These are phyloP conservation scores for Fusarium sp. DNA, from an alignment of 2,329 filamentous ascomycete species.

Conservation along the genomic window DNA sequence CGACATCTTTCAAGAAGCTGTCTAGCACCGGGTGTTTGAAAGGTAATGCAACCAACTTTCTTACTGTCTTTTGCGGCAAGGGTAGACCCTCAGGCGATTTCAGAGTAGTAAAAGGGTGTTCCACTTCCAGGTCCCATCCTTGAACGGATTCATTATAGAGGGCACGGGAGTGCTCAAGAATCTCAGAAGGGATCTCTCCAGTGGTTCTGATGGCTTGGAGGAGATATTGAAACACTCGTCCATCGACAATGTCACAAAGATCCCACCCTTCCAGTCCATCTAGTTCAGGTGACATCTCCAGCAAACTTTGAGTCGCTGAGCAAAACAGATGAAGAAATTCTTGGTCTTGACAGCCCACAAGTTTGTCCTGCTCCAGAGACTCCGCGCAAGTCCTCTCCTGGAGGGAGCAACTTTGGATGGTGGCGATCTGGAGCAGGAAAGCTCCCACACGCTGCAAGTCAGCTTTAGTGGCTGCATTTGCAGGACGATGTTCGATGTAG, in stretches of 20 bases:
- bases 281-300: background rate
- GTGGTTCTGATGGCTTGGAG: conserved; percentile 23
- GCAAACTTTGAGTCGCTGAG: background rate
- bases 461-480: background rate
- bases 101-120: background rate
- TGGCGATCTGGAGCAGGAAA: conserved; percentile 23
- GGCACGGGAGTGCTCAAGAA: conserved; percentile 5
- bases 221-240: conserved; percentile 43
- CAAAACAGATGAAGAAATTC: conserved; percentile 21
- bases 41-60: conserved; percentile 51
- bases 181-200: background rate
- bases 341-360: background rate
- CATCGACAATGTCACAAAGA: conserved; percentile 3
- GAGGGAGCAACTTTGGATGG: conserved; percentile 20
- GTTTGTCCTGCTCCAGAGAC: background rate
- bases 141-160: conserved; percentile 6
- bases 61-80: background rate
- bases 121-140: background rate
- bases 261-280: background rate
- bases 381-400: conserved; percentile 13
- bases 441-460: conserved; percentile 19
- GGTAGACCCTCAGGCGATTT: background rate
- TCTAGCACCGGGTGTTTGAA: conserved; percentile 62
- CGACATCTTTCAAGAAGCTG: conserved; percentile 56
- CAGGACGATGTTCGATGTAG: conserved; percentile 9